phyloP scores from a whole-genome alignment of 2,329 filamentous ascomycete genomes.

The Phyllosticta citriasiana region DNA sequence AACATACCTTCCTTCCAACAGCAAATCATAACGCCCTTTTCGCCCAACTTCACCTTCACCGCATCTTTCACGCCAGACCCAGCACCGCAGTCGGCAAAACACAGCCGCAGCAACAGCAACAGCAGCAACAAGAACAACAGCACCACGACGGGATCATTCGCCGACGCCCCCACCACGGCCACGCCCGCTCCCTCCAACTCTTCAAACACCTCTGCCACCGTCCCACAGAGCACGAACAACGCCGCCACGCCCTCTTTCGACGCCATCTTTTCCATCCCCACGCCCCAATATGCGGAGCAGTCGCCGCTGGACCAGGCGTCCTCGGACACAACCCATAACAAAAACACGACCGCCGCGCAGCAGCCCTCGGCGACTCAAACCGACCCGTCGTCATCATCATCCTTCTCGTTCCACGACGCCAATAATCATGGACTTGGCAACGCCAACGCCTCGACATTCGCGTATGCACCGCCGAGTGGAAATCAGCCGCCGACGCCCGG shows the following conservation, averaged over 20 bases:
- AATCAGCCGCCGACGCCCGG: constrained; percentile 36
- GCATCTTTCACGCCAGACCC: constrained; percentile 7
- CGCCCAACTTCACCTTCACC: constrained; percentile 27
- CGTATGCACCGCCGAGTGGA: constrained; percentile 11
- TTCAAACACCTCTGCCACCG: neutral
- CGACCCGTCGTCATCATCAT: neutral
- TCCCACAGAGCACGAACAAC: neutral
- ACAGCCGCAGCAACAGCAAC: neutral
- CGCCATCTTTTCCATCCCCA: constrained; percentile 32
- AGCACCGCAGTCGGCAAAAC: constrained; percentile 6
- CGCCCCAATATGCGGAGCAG: constrained; percentile 15
- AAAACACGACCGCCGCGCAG: neutral
- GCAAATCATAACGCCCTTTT: constrained; percentile 21
- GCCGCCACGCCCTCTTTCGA: constrained; percentile 17
- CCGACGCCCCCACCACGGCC: neutral
- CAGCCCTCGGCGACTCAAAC: too few relatives aligned
- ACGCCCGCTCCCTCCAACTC: neutral
- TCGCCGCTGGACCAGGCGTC: neutral
- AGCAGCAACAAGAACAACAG: constrained; percentile 1
- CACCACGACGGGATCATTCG: neutral
- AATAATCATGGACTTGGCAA: too few relatives aligned
- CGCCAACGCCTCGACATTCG: too few relatives aligned
- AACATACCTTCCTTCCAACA: constrained; percentile 11
- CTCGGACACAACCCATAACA: neutral
- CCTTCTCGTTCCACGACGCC: neutral